Conservation (phyloP, 2,329 filamentous ascomycete genomes). For the Exophiala alcalophila region DNA sequence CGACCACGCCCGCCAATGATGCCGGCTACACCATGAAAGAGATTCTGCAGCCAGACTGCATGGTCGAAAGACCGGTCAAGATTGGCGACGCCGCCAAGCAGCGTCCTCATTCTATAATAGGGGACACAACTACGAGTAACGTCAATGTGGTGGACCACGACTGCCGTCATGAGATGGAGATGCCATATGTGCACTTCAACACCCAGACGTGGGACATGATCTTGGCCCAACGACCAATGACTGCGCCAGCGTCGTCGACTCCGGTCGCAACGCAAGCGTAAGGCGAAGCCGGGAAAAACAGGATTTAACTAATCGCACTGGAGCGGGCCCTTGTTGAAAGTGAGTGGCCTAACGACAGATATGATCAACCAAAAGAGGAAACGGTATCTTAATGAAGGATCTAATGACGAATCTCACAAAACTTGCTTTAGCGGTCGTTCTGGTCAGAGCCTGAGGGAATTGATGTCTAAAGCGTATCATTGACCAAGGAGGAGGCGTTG, state of each 20-base stretch:
- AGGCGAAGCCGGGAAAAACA: too few species aligned
- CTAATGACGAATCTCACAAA: slow-evolving; percentile 4
- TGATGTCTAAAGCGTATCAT: too few species aligned
- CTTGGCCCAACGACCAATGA: slow-evolving; percentile 14
- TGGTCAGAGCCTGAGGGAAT: too few species aligned
- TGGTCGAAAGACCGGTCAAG: neutral
- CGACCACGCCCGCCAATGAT: slow-evolving; percentile 14
- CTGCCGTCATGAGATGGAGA: slow-evolving; percentile 10
- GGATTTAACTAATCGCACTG: too few species aligned
- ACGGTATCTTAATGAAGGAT: neutral
- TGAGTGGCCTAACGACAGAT: too few species aligned
- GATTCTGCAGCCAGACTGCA: slow-evolving; percentile 15
- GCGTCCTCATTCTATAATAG: neutral
- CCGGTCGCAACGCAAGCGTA: neutral
- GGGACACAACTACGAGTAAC: neutral
- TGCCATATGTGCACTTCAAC: slow-evolving; percentile 30
- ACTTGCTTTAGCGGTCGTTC: too few species aligned
- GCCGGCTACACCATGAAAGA: slow-evolving; percentile 15
- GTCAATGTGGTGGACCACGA: slow-evolving; percentile 9
- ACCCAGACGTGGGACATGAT: slow-evolving; percentile 30
- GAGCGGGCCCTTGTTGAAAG: too few species aligned
- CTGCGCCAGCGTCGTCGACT: slow-evolving; percentile 2
- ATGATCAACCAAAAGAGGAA: too few species aligned
- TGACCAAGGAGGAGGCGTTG: too few species aligned
- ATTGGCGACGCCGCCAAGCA: neutral